phyloP scores from a whole-genome alignment of 108 stramenopile species.

The Cyclotella choctawhatcheeana region DNA sequence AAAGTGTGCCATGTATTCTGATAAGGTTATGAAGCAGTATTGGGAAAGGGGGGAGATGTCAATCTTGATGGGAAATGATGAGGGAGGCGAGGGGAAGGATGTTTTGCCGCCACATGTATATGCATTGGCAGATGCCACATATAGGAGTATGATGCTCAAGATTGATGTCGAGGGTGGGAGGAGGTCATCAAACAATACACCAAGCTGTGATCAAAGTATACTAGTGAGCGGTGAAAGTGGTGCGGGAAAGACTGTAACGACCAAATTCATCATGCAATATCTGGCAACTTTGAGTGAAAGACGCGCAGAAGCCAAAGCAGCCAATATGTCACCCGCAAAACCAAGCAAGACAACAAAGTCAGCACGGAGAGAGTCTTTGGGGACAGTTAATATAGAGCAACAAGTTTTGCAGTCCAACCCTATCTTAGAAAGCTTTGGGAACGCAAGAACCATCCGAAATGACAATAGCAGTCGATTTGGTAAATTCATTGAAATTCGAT shows the following conservation, averaged over 20 bases:
- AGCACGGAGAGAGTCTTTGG: constrained; percentile 5
- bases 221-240: constrained; percentile 91
- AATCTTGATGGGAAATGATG: constrained; percentile 25
- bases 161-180: constrained; percentile 32
- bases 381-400: constrained; percentile 68
- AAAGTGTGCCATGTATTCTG: constrained; percentile 66
- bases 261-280: constrained; percentile 97
- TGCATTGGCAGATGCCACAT: constrained; percentile 90
- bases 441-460: constrained; percentile 90
- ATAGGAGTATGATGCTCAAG: constrained; percentile 87
- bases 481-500: constrained; percentile 94
- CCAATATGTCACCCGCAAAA: not conserved
- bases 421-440: constrained; percentile 96
- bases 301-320: constrained; percentile 48
- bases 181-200: not conserved
- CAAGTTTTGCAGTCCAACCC: constrained; percentile 95
- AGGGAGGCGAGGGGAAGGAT: not conserved
- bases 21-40: constrained; percentile 72
- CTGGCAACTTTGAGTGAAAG: constrained; percentile 82
- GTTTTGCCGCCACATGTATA: constrained; percentile 94
- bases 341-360: constrained; percentile 8
- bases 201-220: constrained; percentile 65
- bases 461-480: constrained; percentile 91
- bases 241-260: constrained; percentile 98
- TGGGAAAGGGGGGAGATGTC: constrained; percentile 61